These are phyloP conservation scores for Cladophialophora exuberans DNA, from an alignment of 2,329 filamentous ascomycete genomes.

Conservation along the genomic window DNA sequence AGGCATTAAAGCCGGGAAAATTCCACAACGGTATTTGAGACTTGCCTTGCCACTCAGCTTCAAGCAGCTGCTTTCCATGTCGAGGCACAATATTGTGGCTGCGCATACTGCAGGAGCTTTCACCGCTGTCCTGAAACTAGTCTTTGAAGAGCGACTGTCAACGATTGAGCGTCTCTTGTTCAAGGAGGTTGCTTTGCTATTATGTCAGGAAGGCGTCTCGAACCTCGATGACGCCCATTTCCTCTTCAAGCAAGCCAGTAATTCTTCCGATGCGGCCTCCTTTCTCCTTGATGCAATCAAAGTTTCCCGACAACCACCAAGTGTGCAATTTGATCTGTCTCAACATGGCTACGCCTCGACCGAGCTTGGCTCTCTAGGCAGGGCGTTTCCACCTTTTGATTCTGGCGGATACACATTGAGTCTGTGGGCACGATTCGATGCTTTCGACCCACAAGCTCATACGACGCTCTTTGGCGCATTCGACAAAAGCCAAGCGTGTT, in stretches of 20 bases:
- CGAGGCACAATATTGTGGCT: slow-evolving; percentile 69
- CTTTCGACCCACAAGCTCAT: slow-evolving; percentile 81
- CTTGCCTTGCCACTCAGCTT: slow-evolving; percentile 69
- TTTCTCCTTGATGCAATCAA: slow-evolving; percentile 77
- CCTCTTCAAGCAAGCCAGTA: slow-evolving; percentile 64
- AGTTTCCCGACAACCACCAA: slow-evolving; percentile 75
- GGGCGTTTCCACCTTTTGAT: slow-evolving; percentile 78
- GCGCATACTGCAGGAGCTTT: slow-evolving; percentile 74
- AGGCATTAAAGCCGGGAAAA: slow-evolving; percentile 11
- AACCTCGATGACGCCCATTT: slow-evolving; percentile 81
- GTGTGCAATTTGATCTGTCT: slow-evolving; percentile 92
- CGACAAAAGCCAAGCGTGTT: slow-evolving; percentile 88
- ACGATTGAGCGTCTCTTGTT: slow-evolving; percentile 62
- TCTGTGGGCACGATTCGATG: slow-evolving; percentile 85
- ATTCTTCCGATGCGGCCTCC: slow-evolving; percentile 59
- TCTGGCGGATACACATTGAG: slow-evolving; percentile 86
- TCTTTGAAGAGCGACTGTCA: slow-evolving; percentile 62
- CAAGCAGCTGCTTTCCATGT: slow-evolving; percentile 60
- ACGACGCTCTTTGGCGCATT: slow-evolving; percentile 97
- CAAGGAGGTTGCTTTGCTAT: slow-evolving; percentile 66
- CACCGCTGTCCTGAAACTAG: slow-evolving; percentile 66
- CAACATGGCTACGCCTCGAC: slow-evolving; percentile 85
- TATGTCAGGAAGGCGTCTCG: slow-evolving; percentile 77
- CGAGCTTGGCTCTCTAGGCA: slow-evolving; percentile 83
- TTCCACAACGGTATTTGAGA: slow-evolving; percentile 26